Base-by-base conservation (phyloP, 768 basidiomycete species). In the Gautieria morchelliformis region DNA sequence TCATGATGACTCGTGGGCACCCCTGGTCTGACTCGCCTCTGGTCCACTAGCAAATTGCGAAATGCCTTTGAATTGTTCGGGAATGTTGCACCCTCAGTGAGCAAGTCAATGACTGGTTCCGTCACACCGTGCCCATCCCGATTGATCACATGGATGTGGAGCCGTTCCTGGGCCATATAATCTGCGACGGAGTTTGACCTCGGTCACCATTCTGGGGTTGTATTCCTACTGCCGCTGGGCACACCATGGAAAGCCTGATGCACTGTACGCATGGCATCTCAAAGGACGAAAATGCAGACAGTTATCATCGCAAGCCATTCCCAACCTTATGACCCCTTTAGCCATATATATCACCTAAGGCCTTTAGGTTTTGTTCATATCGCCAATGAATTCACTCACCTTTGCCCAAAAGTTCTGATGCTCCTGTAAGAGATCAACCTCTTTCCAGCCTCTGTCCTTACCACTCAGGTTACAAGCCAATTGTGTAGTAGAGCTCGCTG, bases 331-430 rank as follows among this genome's bases (percentile, higher is more conserved):
- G n/a, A n/a, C n/a, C n/a, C n/a, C n/a, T n/a, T n/a, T n/a, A n/a
- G n/a, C n/a, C n/a, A n/a, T n/a, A n/a, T n/a, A n/a, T n/a, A n/a
- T n/a, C n/a, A n/a, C n/a, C n/a, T n/a, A n/a, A n/a, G n/a, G n/a
- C n/a, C n/a, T n/a, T n/a, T n/a, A n/a, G n/a, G n/a, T n/a, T n/a
- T n/a, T n/a, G n/a, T n/a, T n/a, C n/a, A n/a, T n/a, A n/a, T n/a
- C n/a, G n/a, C n/a, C n/a, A n/a, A n/a, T 57, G 15, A 4, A 7
- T 20, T 11, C 37, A 17, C 66, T 58, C 19, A 74, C 74, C 64
- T 76, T 78, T 5, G 67, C 74, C n/a, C 69, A 74, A 1, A 76
- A 65, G 56, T 78, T 77, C 32, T 75, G 70, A 2, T 70, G 63
- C 57, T 79, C 74, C 1, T 74, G 62, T 8, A 69, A 52, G 74